These are phyloP conservation scores for Straminergon stramineum DNA, from an alignment of 225 moss, liverwort and hornwort species.

Conservation along the genomic window DNA sequence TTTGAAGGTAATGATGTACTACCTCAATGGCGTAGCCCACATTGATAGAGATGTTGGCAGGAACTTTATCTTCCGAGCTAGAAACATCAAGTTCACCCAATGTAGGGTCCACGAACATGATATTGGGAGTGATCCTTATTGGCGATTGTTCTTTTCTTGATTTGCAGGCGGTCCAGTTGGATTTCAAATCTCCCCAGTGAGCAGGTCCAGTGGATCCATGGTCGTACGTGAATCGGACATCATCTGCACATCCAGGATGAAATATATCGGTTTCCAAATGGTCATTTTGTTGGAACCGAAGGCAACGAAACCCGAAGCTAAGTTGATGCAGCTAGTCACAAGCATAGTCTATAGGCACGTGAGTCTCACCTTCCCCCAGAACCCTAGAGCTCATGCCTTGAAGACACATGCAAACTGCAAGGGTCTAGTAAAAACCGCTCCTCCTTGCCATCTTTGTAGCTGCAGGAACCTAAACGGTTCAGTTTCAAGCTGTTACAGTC, in stretches of 20 bases:
- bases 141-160: conserved; percentile 29
- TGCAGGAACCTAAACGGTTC: neutral
- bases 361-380: neutral
- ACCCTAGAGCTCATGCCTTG: neutral
- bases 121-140: conserved; percentile 15
- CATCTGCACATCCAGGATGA: neutral
- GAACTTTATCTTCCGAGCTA: neutral
- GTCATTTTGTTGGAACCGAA: no score
- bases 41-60: conserved; percentile 18
- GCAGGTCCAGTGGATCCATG: conserved; percentile 11
- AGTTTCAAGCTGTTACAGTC: neutral
- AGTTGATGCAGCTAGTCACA: neutral
- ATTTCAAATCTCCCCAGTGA: conserved; percentile 21
- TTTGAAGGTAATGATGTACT: neutral
- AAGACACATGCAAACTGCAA: neutral
- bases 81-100: conserved; percentile 8
- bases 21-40: conserved; percentile 19
- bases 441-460: neutral
- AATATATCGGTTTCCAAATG: neutral
- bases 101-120: neutral
- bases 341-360: no score
- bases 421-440: neutral
- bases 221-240: conserved; percentile 4
- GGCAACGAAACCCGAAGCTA: neutral
- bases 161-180: conserved; percentile 14